These are phyloP conservation scores for Alternaria triticina DNA, from an alignment of 2,329 filamentous ascomycete genomes.

Conservation along the genomic window DNA sequence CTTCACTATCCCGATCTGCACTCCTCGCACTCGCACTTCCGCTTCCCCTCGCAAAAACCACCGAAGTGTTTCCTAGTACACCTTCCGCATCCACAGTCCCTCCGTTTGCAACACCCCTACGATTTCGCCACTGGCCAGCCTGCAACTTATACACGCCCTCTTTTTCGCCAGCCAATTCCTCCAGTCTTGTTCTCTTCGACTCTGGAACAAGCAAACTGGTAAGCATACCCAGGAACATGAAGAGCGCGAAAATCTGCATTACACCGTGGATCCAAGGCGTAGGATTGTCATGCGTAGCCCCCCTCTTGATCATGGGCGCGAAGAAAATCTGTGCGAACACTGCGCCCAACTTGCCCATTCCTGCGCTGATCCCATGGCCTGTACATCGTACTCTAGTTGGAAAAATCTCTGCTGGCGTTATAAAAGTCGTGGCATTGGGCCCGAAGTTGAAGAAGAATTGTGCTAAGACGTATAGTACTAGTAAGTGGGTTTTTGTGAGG, in stretches of 20 bases:
- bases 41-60: slow-evolving; percentile 13
- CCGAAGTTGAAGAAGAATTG: slow-evolving; percentile 63
- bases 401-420: slow-evolving; percentile 60
- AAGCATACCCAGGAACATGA: slow-evolving; percentile 77
- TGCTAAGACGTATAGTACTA: slow-evolving; percentile 56
- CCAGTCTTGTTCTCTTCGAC: slow-evolving; percentile 76
- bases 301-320: slow-evolving; percentile 60
- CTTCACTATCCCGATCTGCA: slow-evolving; percentile 14
- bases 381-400: slow-evolving; percentile 57
- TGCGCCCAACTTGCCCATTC: slow-evolving; percentile 56
- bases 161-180: slow-evolving; percentile 71
- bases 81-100: not conserved
- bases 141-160: slow-evolving; percentile 54
- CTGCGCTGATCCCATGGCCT: slow-evolving; percentile 58
- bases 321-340: slow-evolving; percentile 59
- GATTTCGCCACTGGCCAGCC: slow-evolving; percentile 52
- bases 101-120: slow-evolving; percentile 8
- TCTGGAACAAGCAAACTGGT: slow-evolving; percentile 77
- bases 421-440: slow-evolving; percentile 60
- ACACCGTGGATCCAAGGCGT: slow-evolving; percentile 74
- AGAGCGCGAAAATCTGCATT: slow-evolving; percentile 78
- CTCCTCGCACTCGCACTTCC: slow-evolving; percentile 20
- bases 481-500: slow-evolving; percentile 51
- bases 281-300: slow-evolving; percentile 57
- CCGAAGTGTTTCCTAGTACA: not conserved